These are phyloP conservation scores for Phytophthora multivora DNA, from an alignment of 352 stramenopile genomes.

Conservation along the genomic window DNA sequence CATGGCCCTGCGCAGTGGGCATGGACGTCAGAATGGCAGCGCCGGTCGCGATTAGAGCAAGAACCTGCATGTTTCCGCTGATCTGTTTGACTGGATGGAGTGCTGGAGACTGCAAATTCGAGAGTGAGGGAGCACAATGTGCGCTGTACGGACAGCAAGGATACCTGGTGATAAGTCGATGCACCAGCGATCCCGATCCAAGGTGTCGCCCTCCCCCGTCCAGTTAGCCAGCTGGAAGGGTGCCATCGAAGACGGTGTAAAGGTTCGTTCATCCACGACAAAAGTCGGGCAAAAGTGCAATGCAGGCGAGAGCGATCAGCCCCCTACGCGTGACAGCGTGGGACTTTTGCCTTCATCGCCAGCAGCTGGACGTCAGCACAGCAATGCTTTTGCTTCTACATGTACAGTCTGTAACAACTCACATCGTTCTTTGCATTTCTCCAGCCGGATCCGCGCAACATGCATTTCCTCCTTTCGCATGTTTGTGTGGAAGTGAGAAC, in stretches of 20 bases:
- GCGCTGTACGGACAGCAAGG: constrained; percentile 12
- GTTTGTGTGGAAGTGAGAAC: constrained; percentile 8
- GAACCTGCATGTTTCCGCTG: constrained; percentile 30
- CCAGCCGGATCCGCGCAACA: constrained; percentile 12
- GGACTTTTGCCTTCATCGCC: constrained; percentile 7
- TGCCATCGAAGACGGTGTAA: constrained; percentile 13
- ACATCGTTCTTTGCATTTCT: constrained; percentile 2
- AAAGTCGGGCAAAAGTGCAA: constrained; percentile 13
- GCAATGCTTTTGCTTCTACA: constrained; percentile 11
- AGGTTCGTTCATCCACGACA: constrained; percentile 10
- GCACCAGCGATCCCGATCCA: constrained; percentile 8
- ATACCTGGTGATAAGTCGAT: constrained; percentile 10
- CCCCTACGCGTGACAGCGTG: constrained; percentile 3
- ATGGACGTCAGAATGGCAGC: constrained; percentile 25
- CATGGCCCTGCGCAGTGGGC: constrained; percentile 27
- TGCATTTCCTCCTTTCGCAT: neutral
- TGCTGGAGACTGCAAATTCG: constrained; percentile 28
- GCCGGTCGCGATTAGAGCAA: constrained; percentile 32
- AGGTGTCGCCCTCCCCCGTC: neutral
- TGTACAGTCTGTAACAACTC: no score
- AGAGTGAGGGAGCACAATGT: constrained; percentile 7
- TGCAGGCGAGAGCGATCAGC: constrained; percentile 20
- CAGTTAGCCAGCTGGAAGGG: constrained; percentile 16
- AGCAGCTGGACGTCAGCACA: constrained; percentile 12
- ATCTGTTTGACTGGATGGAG: constrained; percentile 1